Evolutionary conservation across 2,329 filamentous ascomycete species (phyloP), one percentile per base, ranked within the genome.

Genomic region (Penicillium sp.): DNA sequence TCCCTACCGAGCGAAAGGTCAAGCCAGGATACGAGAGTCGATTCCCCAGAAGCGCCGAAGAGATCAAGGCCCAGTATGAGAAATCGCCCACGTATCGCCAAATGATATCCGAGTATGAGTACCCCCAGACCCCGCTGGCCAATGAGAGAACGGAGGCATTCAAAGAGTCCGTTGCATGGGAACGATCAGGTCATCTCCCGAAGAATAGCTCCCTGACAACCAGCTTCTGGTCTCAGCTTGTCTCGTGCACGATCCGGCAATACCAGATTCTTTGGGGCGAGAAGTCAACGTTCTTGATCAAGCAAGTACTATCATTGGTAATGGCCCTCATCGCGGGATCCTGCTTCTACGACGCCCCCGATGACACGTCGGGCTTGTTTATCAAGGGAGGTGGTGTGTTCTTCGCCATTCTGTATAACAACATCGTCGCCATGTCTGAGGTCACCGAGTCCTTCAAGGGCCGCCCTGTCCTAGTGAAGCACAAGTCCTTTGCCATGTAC

Each of bases 221-320:
- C 2, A 77, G 79, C 15, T 86, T 88, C 66, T 26, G 66, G 0
- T 74, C 75, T 0, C 87, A 91, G 68, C 79, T 90, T 19, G 81
- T 78, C 23, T 82, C 86, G 1, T 85, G 83, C 60, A 72, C 88
- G 7, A 76, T 73, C 13, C 82, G 88, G 5, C 87, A 90, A 65
- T 90, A 89, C 65, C 86, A 89, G 66, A 86, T 90, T 38, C 66
- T 90, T 1, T 85, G 83, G 79, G 87, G 87, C 48, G 87, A 90
- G 72, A 88, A 87, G 66, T 79, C 84, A 0, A 87, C 86, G 0
- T 85, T 89, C 46, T 66, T 87, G 63, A 86, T 89, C 74, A 88
- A 88, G 71, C 86, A 90, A 66, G 73, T 79, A 15, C 81, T 83
- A 0, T 87, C 84, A 0, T 70, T 89, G 8, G 69, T 82, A 0